These are phyloP conservation scores for Schoenoplectus triqueter DNA, from an alignment of 202 grass and related monocot genomes.

Conservation along the genomic window DNA sequence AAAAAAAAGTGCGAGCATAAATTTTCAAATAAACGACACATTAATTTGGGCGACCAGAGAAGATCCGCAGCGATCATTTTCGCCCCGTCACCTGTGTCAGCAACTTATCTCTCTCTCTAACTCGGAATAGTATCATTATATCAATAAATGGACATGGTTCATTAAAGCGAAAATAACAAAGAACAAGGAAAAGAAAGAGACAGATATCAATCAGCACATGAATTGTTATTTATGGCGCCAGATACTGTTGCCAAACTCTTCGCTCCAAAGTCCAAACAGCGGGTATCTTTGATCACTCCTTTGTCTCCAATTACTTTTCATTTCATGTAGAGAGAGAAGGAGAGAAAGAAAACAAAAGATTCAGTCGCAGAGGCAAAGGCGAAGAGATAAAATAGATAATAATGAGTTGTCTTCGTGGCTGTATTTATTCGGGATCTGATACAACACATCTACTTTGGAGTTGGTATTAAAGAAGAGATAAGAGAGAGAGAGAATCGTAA, in stretches of 20 bases:
- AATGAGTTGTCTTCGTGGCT: constrained; percentile 23
- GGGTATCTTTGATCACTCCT: not conserved
- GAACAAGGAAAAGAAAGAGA: constrained; percentile 31
- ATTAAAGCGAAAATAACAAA: constrained; percentile 26
- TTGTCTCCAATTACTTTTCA: not conserved
- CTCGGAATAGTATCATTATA: constrained; percentile 4
- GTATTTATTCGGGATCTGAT: constrained; percentile 32
- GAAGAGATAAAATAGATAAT: not conserved
- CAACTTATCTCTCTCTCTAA: constrained; percentile 12
- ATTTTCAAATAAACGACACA: constrained; percentile 4
- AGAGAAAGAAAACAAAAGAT: not conserved
- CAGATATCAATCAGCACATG: constrained; percentile 29
- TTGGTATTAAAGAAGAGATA: constrained; percentile 31
- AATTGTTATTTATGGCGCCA: constrained; percentile 26
- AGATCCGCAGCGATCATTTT: constrained; percentile 21
- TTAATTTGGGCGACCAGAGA: constrained; percentile 3
- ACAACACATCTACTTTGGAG: constrained; percentile 38
- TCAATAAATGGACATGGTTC: constrained; percentile 40
- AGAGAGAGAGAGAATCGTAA: not conserved
- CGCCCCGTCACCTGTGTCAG: constrained; percentile 34
- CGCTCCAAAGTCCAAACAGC: not conserved
- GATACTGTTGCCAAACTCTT: constrained; percentile 21
- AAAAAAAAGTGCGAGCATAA: not conserved
- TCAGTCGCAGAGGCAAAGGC: not conserved
- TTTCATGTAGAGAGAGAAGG: not conserved